Percentiles rank a stretch among this genome's conserved stretches.
Evolutionary conservation across 164 flowering plant species (phyloP).

Genomic region (Stephania japonica): DNA sequence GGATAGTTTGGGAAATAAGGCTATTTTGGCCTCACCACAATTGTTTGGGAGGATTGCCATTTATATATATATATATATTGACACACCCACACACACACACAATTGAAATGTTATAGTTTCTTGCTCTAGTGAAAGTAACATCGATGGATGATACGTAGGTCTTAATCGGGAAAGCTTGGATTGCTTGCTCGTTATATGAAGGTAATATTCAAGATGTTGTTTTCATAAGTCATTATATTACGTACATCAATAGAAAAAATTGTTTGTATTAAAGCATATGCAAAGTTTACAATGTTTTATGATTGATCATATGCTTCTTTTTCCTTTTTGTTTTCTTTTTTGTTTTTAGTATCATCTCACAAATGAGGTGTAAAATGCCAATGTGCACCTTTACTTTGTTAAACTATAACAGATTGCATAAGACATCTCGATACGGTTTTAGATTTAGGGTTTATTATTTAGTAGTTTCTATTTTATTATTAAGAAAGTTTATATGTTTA

Average conservation of each 20-base stretch:
- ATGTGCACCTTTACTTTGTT: neutral
- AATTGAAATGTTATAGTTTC: neutral
- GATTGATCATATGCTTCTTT: neutral
- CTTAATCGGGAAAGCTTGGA: slow-evolving; percentile 53
- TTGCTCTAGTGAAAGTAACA: neutral
- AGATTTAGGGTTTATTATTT: too few species aligned
- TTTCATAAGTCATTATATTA: neutral
- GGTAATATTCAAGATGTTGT: slow-evolving; percentile 33
- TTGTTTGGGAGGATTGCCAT: too few species aligned
- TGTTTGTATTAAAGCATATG: neutral
- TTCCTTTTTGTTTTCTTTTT: too few species aligned
- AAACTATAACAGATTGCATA: neutral
- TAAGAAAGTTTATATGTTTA: too few species aligned
- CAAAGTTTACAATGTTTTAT: neutral
- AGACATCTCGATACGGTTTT: too few species aligned
- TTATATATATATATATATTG: too few species aligned
- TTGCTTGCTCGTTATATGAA: slow-evolving; percentile 83
- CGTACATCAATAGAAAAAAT: neutral
- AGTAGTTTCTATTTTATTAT: too few species aligned
- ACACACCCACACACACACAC: too few species aligned
- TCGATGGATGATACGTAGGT: slow-evolving; percentile 36
- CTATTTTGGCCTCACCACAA: too few species aligned
- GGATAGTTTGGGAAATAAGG: too few species aligned
- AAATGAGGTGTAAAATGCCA: neutral
- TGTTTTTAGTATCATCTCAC: neutral